Evolutionary conservation across 257 asterid genomes (phyloP).

Genomic region (Penstemon davidsonii): DNA sequence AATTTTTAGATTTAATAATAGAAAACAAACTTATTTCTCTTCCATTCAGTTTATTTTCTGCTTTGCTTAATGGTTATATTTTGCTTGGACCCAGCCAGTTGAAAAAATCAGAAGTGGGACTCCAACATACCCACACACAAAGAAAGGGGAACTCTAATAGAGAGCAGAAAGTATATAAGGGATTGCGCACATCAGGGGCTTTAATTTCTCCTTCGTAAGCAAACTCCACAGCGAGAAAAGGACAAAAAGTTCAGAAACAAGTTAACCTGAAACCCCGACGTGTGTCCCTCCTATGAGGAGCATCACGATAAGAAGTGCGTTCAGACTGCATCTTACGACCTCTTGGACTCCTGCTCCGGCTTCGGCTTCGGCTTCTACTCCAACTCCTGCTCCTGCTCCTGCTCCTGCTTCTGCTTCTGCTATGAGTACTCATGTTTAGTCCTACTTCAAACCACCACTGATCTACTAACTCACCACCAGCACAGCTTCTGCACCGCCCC

Average conservation of each 20-base stretch:
- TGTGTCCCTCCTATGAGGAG: constrained; percentile 20
- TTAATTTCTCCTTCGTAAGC: neutral
- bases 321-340: constrained; percentile 23
- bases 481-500: constrained; percentile 26
- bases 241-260: neutral
- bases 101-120: neutral
- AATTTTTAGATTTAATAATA: no score
- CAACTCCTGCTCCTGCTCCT: constrained; percentile 20
- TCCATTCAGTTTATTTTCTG: no score
- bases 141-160: neutral
- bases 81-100: no score
- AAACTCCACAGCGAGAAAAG: neutral
- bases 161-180: no score
- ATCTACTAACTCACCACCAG: constrained; percentile 5
- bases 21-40: no score
- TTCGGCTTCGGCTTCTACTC: constrained; percentile 18
- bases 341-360: constrained; percentile 30
- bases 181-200: neutral
- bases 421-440: constrained; percentile 26
- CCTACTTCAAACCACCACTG: constrained; percentile 5
- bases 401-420: constrained; percentile 25
- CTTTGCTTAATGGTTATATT: no score
- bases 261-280: constrained; percentile 34
- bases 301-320: constrained; percentile 27
- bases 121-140: neutral